Base-by-base conservation (phyloP, 1,284 basidiomycete species). In the Rhodotorula sp. region DNA sequence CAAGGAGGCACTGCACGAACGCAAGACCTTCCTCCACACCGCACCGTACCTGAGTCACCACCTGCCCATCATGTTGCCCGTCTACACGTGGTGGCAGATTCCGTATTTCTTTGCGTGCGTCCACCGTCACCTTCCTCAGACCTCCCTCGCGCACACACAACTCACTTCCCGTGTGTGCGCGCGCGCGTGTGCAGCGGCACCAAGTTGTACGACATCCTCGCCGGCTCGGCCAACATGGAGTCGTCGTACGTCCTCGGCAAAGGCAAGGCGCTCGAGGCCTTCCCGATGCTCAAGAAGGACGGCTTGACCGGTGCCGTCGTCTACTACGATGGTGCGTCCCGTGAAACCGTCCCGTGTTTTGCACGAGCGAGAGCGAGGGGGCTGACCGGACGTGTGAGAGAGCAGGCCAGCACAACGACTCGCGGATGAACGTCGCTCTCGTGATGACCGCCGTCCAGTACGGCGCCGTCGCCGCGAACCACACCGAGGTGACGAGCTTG, bases 141-240 rank as follows among this genome's bases (percentile, higher is more conserved):
- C n/a, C n/a, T n/a, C n/a, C 53, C 37, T 31, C 46, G 7, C 28
- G 30, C 37, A 4, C 30, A 15, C n/a, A 9, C 34, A 7, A 24
- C 4, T 0, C n/a, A n/a, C n/a, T n/a, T n/a, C n/a, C n/a, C n/a
- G n/a, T n/a, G n/a, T n/a, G n/a, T n/a, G n/a, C n/a, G n/a, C n/a
- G n/a, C n/a, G n/a, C n/a, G n/a, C n/a, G n/a, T n/a, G n/a, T n/a
- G n/a, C 58, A 67, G 64, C 4, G 95, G 95, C 24, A 95, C 92
- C 83, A 98, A 98, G 84, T 85, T 96, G 85, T 99, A 99, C 83
- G 95, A 99, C 80, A 57, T 97, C 37, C 84, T 99, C 44, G 95
- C 95, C 22, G 95, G 95, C 1, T 90, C 90, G 78, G 91, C 97
- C 80, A 98, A 98, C 81, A 97, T 98, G 92, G 92, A 95, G 80